Base-by-base conservation (phyloP, 139 green algal species). In the Dunaliella primolecta region DNA sequence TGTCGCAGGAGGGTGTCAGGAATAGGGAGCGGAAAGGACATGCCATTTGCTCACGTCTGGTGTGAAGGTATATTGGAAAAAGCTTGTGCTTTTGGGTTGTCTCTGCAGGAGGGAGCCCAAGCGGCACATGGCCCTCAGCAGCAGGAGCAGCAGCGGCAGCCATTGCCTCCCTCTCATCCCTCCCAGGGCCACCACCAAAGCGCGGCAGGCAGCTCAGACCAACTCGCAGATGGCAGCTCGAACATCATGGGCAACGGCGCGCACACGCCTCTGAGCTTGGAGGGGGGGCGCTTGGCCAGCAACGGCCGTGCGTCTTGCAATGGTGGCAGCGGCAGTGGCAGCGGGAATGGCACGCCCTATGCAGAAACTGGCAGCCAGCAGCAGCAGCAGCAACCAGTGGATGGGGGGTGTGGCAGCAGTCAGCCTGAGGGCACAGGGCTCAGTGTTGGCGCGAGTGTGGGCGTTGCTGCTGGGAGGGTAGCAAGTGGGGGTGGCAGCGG, bases 261-360 rank as follows among this genome's bases (percentile, higher is more conserved):
- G 3, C 46, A 64, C 46, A 64, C 7, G 7, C 15, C 46, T 15
- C 46, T 15, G 46, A 64, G 46, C 46, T 15, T 64, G 46, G n/a
- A n/a, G n/a, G n/a, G n/a, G n/a, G n/a, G n/a, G n/a, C 7, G 46
- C 46, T 25, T 64, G 46, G 46, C 46, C 46, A 64, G 46, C 46
- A 7, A 78, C 30, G 72, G 72, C 72, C 30, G 72, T 20, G 82
- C n/a, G 7, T 33, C 29, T 70, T 34, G 70, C 29, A 81, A 81
- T 31, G 71, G 82, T 64, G n/a, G 71, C 82, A 81, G 71, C 33
- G 71, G 71, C 2, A 64, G 46, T 64, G 46, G 46, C 46, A 64
- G 46, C 46, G 46, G 46, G 7, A 64, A 64, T 15, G 46, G 46
- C 46, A 64, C 46, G 46, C 46, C 46, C 7, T 25, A 64, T 15